Evolutionary conservation across 2,329 filamentous ascomycete species (phyloP).

Genomic region (Daldinia eschscholtzii): DNA sequence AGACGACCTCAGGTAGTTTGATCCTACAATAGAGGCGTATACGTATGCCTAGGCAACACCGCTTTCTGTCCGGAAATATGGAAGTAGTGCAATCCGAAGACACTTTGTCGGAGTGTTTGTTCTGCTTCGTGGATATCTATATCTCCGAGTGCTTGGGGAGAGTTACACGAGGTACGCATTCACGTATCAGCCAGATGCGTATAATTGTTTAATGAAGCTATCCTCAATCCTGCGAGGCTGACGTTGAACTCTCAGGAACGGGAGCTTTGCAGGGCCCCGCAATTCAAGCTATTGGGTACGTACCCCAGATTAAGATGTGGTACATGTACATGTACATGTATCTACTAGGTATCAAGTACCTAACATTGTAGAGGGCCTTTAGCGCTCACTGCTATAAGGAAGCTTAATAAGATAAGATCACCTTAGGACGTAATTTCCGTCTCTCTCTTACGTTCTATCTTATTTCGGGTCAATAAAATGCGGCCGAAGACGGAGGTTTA

Average conservation of each 20-base stretch:
- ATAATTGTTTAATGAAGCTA: slow-evolving; percentile 29
- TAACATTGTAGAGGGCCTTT: neutral
- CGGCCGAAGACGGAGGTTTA: slow-evolving; percentile 38
- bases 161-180: neutral
- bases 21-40: slow-evolving; percentile 20
- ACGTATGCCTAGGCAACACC: slow-evolving; percentile 23
- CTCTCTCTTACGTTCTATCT: neutral
- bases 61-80: slow-evolving; percentile 15
- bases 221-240: slow-evolving; percentile 36
- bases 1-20: neutral
- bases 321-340: neutral
- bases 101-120: neutral
- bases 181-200: slow-evolving; percentile 8
- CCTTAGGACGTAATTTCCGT: slow-evolving; percentile 11
- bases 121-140: neutral
- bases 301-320: slow-evolving; percentile 10
- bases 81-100: slow-evolving; percentile 7
- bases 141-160: neutral
- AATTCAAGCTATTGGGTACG: slow-evolving; percentile 31
- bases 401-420: slow-evolving; percentile 13
- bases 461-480: slow-evolving; percentile 14
- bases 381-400: neutral
- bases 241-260: slow-evolving; percentile 32
- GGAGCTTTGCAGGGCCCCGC: slow-evolving; percentile 34
- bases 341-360: neutral